Base-by-base conservation (phyloP, 371 early-diverging fungal genomes). In the Mortierella sp. region DNA sequence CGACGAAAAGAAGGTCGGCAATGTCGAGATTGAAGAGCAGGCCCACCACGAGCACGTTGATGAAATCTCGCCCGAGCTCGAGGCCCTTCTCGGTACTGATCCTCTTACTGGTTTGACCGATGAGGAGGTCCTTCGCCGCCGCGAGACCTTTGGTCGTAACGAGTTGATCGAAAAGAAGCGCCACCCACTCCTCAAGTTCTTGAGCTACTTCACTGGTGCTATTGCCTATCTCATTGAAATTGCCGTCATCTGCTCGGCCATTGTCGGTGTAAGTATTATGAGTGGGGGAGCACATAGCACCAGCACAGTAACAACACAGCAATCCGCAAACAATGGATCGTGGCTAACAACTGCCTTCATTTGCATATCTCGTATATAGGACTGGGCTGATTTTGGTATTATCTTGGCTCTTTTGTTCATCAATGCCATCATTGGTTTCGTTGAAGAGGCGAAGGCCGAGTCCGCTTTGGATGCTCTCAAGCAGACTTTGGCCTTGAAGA, bases 381-480 rank as follows among this genome's bases (percentile, higher is more conserved):
- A 92, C 72, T 93, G 94, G 94, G 67, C 90, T 27, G 93, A 96
- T 68, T 93, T 97, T 82, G 94, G 90, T 45, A 94, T 96, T 73
- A 90, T 97, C 51, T 71, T 93, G 8, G 89, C 84, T 26, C 84
- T 97, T 62, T 79, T 97, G 43, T 71, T 97, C 62, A 84, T 91
- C 78, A 97, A 97, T 78, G 97, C 97, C 24, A 61, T 87, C 55
- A 95, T 96, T 64, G 97, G 97, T 39, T 96, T 88, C 81, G 78
- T 87, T 45, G 94, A 96, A 74, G 97, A 96, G 81, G 86, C 94
- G 42, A 89, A 90, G 79, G 97, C 97, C 26, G 96, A 95, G 61
- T 89, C 89, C 13, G 95, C 96, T 28, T 82, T 97, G 42, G 93
- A 93, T 63, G 95, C 96, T 7, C 87, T 97, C 43, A 94, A 95